Evolutionary conservation across 768 basidiomycete genomes (phyloP).

Genomic region (Phylloporus rhodoxanthus): DNA sequence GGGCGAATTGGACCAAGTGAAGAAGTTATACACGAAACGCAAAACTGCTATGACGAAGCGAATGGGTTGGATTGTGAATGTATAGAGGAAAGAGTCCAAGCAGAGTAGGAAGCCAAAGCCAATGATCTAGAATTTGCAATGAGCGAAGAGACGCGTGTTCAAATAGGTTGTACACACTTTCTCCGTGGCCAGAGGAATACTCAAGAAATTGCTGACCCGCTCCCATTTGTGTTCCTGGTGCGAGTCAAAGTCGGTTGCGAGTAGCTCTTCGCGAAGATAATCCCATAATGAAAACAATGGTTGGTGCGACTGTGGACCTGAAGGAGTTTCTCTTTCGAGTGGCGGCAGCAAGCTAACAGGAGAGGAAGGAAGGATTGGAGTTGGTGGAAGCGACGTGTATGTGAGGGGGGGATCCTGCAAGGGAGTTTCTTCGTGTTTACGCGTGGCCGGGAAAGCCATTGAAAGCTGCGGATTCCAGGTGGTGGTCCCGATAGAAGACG

Average conservation of each 20-base stretch:
- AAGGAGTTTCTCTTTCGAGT: slow-evolving; percentile 9
- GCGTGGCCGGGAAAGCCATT: slow-evolving; percentile 6
- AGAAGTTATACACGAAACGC: slow-evolving; percentile 46
- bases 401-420: slow-evolving; percentile 33
- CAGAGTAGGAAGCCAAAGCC: slow-evolving; percentile 90
- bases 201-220: slow-evolving; percentile 91
- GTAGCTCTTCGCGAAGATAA: slow-evolving; percentile 79
- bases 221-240: slow-evolving; percentile 95
- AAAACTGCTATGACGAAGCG: slow-evolving; percentile 65
- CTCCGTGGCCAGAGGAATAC: slow-evolving; percentile 88
- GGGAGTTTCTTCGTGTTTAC: slow-evolving; percentile 9
- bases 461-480: slow-evolving; percentile 21
- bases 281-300: slow-evolving; percentile 86
- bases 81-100: slow-evolving; percentile 95
- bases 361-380: slow-evolving; percentile 55
- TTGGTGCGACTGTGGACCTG: slow-evolving; percentile 18
- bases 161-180: slow-evolving; percentile 50
- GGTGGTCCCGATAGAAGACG: slow-evolving; percentile 19
- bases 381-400: slow-evolving; percentile 71
- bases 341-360: slow-evolving; percentile 25
- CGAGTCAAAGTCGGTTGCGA: slow-evolving; percentile 91
- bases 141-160: not conserved
- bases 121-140: slow-evolving; percentile 55
- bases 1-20: slow-evolving; percentile 45
- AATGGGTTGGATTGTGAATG: slow-evolving; percentile 95